phyloP scores from a whole-genome alignment of 208 protist genomes.

The Leptomonas pyrrhocoris region DNA sequence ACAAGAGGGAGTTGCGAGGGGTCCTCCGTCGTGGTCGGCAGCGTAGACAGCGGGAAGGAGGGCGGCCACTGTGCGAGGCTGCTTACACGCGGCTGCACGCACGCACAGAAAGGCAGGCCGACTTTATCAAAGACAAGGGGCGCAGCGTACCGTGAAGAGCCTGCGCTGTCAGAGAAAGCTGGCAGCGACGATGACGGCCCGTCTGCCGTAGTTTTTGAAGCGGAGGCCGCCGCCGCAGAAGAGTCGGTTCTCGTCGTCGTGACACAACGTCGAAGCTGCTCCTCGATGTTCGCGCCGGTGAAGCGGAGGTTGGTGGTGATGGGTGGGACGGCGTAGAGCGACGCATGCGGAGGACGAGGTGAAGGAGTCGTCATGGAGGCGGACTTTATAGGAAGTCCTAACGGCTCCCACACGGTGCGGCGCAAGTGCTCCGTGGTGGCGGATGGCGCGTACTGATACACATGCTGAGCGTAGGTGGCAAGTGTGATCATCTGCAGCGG shows the following conservation, averaged over 20 bases:
- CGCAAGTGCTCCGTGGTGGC: constrained; percentile 31
- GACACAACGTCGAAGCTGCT: neutral
- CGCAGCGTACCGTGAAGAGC: constrained; percentile 6
- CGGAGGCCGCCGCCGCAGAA: neutral
- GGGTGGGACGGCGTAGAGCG: constrained; percentile 41
- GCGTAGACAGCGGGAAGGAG: constrained; percentile 1
- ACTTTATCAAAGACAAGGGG: constrained; percentile 5
- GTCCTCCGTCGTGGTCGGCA: neutral
- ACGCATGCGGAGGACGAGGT: constrained; percentile 15
- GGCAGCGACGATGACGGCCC: neutral
- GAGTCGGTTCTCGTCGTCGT: neutral
- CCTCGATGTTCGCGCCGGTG: constrained; percentile 17
- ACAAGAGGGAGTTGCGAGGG: constrained; percentile 4
- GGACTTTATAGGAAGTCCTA: constrained; percentile 12
- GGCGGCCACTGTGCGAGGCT: constrained; percentile 19
- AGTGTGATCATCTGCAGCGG: constrained; percentile 36
- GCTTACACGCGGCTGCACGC: constrained; percentile 8
- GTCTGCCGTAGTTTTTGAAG: neutral
- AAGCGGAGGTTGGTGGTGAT: constrained; percentile 49
- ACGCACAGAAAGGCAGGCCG: constrained; percentile 30
- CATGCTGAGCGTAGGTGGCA: constrained; percentile 26
- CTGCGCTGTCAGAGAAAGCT: neutral
- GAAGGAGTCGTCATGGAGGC: neutral
- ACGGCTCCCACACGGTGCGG: constrained; percentile 35
- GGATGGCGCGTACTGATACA: constrained; percentile 34